Evolutionary conservation across 2,329 filamentous ascomycete species (phyloP), one percentile per base, ranked within the genome.

Genomic region (Sporothrix pallida): DNA sequence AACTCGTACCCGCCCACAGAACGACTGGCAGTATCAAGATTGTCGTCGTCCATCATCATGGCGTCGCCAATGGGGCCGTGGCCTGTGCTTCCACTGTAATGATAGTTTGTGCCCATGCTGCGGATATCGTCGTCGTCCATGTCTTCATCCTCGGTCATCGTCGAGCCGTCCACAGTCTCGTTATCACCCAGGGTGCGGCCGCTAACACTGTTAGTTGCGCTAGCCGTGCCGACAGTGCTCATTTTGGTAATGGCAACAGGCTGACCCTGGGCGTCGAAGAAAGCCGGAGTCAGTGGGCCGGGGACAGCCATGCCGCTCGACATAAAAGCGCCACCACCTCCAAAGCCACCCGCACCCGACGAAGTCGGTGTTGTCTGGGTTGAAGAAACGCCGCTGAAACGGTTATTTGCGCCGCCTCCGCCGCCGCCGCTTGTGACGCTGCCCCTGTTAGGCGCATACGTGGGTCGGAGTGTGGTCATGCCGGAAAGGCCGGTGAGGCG

Each of bases 401-500:
- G 42, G n/a, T 69, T 73, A 20, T 37, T 60, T 23, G 17, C 37
- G 12, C 58, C 56, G 5, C 77, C 76, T 68, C 75, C 75, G 80
- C 68, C 60, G 8, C 77, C 76, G 69, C 67, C 80, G 78, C 72
- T 82, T 2, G 72, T 54, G 3, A 65, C 69, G 20, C 71, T 73
- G 9, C 76, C 75, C 1, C 71, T 78, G 80, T 79, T 74, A 50
- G 76, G 70, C 13, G 75, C 77, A 42, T 74, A 42, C 7, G 83
- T 79, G 10, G 83, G 82, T 75, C 93, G 91, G 60, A 92, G 87
- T 12, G 93, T 93, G 17, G 92, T 91, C 73, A 98, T 91, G 73
- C 93, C 90, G 81, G 97, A 94, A 52, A 98, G 89, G n/a, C 95
- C 95, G 13, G 95, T 93, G 26, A 98, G 90, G 70, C 95, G 94